Evolutionary conservation across 345 rosid species (phyloP).

Genomic region (Fremontodendron californicum): DNA sequence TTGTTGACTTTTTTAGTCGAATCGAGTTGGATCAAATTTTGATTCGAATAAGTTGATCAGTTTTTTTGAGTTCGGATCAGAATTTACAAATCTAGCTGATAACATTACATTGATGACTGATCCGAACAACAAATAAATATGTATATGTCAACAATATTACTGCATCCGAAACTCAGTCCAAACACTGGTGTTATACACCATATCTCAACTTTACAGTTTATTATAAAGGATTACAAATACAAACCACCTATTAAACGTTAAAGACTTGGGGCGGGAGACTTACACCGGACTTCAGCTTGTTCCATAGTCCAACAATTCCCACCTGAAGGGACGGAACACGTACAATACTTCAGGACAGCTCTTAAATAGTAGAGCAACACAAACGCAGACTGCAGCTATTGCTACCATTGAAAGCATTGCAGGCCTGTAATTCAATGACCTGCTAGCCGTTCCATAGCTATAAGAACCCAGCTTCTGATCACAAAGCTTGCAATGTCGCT

Average conservation of each 20-base stretch:
- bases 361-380: conserved; percentile 94
- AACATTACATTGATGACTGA: neutral
- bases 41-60: too few species aligned
- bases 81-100: too few species aligned
- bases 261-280: conserved; percentile 10
- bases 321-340: conserved; percentile 91
- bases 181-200: conserved; percentile 24
- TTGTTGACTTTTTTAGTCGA: too few species aligned
- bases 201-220: conserved; percentile 39
- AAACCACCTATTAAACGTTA: conserved; percentile 20
- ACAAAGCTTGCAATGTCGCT: conserved; percentile 63
- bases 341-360: conserved; percentile 86
- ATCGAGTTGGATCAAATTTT: too few species aligned
- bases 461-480: conserved; percentile 53
- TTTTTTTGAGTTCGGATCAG: too few species aligned
- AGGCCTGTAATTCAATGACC: conserved; percentile 76
- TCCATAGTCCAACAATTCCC: conserved; percentile 89
- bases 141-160: conserved; percentile 14
- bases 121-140: conserved; percentile 6
- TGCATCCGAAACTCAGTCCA: conserved; percentile 18
- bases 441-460: conserved; percentile 32
- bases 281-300: conserved; percentile 43
- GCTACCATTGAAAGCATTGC: conserved; percentile 97
- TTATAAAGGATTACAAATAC: conserved; percentile 24
- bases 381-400: conserved; percentile 94